phyloP scores from a whole-genome alignment of 2,329 filamentous ascomycete genomes.

The Karstenula rhodostoma region DNA sequence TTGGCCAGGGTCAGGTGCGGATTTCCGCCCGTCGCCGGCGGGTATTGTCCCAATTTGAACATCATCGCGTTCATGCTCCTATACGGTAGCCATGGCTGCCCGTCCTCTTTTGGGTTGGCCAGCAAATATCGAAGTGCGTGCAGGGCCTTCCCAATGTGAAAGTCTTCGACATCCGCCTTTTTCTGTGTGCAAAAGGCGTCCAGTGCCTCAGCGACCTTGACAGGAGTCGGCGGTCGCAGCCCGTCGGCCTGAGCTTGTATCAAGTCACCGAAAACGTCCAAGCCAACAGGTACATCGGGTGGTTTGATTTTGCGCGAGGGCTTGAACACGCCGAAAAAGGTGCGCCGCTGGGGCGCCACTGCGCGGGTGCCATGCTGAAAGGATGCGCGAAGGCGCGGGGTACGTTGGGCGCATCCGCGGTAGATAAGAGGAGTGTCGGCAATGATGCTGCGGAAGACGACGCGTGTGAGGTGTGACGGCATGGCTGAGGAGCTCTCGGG shows the following conservation, averaged over 20 bases:
- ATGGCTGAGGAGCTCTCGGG: slow-evolving; percentile 49
- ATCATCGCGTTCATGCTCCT: slow-evolving; percentile 28
- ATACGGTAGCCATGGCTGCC: slow-evolving; percentile 42
- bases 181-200: slow-evolving; percentile 37
- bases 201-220: slow-evolving; percentile 69
- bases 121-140: slow-evolving; percentile 69
- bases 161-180: slow-evolving; percentile 36
- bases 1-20: slow-evolving; percentile 53
- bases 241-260: slow-evolving; percentile 68
- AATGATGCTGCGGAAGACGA: slow-evolving; percentile 66
- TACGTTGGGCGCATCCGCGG: slow-evolving; percentile 54
- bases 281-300: slow-evolving; percentile 72
- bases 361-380: slow-evolving; percentile 31
- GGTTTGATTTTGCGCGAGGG: slow-evolving; percentile 66
- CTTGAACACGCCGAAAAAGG: slow-evolving; percentile 72
- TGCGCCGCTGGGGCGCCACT: slow-evolving; percentile 55
- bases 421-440: slow-evolving; percentile 59
- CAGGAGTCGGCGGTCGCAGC: slow-evolving; percentile 68
- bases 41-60: slow-evolving; percentile 25
- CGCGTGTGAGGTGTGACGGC: slow-evolving; percentile 68
- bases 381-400: slow-evolving; percentile 32
- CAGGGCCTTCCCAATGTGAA: slow-evolving; percentile 63
- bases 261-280: slow-evolving; percentile 75
- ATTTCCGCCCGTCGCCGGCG: slow-evolving; percentile 47
- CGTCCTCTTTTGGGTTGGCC: slow-evolving; percentile 34